phyloP scores from a whole-genome alignment of 345 rosid genomes.

The Aurinia saxatilis region DNA sequence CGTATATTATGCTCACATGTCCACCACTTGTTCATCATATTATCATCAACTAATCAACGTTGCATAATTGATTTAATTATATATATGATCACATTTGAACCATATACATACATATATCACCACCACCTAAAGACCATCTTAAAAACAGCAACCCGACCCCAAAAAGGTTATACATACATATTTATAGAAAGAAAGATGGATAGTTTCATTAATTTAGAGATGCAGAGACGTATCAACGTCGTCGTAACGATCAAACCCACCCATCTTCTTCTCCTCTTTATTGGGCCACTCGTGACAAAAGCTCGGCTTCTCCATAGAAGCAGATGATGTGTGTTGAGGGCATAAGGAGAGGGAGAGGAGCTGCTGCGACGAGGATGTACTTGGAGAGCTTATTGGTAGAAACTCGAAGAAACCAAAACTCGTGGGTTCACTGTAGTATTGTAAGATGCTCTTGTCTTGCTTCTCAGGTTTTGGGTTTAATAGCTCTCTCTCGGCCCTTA shows the following conservation, averaged over 20 bases:
- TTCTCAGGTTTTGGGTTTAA: slow-evolving; percentile 28
- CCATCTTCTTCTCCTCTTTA: slow-evolving; percentile 21
- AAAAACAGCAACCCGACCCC: slow-evolving; percentile 3
- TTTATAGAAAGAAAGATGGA: background rate
- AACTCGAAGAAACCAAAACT: slow-evolving; percentile 42
- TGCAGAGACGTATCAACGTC: slow-evolving; percentile 75
- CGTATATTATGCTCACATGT: too few species aligned
- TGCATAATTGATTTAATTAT: background rate
- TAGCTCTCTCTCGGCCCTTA: slow-evolving; percentile 58
- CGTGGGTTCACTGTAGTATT: slow-evolving; percentile 31
- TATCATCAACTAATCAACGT: too few species aligned
- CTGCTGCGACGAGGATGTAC: slow-evolving; percentile 23
- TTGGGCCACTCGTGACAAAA: slow-evolving; percentile 26
- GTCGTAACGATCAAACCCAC: slow-evolving; percentile 28
- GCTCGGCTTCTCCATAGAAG: slow-evolving; percentile 24
- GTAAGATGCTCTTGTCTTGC: slow-evolving; percentile 17
- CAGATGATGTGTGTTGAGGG: background rate
- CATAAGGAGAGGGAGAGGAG: slow-evolving; percentile 27
- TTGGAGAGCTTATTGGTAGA: slow-evolving; percentile 29
- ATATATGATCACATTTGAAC: slow-evolving; percentile 21
- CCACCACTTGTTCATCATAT: too few species aligned
- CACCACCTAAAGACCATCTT: slow-evolving; percentile 14
- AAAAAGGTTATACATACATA: slow-evolving; percentile 22
- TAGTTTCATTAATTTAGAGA: slow-evolving; percentile 30
- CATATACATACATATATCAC: slow-evolving; percentile 13